Evolutionary conservation across 2,329 filamentous ascomycete genomes (phyloP), one percentile per base, ranked within the genome.

Genomic region (Exophiala aquamarina): DNA sequence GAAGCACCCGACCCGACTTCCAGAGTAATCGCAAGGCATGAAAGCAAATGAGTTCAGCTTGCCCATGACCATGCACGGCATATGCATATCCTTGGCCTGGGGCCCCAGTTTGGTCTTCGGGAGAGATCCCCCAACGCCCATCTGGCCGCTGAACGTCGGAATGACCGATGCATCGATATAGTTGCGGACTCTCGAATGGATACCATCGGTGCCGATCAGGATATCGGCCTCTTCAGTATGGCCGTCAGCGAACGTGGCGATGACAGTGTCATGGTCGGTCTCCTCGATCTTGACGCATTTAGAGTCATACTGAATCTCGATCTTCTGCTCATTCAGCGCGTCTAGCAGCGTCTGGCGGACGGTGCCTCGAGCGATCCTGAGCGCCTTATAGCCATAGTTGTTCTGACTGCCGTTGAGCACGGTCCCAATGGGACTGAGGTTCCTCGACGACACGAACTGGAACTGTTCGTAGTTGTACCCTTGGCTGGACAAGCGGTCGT

Each of bases 391-490:
- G 61, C 70, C 13, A 64, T 62, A 56, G 14, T 57, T 62, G 1
- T 55, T 48, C 26, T 63, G 53, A 0, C 65, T 59, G 20, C 75
- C 49, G 36, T 53, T 53, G 21, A 50, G 40, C 4, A 52, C 41
- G 1, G 48, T 50, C n/a, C 13, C 49, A 32, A 55, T 44, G 14
- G 11, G 45, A 17, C 37, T 39, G 21, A 51, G 70, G 34, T 72
- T 68, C 23, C 67, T 67, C 3, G 51, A 50, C 14, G 47, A 52
- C n/a, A 51, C 32, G 59, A 77, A 80, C 23, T 73, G 63, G 0
- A 81, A 66, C 1, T 65, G 64, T 3, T 78, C 70, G 47, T 80
- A 79, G 13, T 73, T 68, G 61, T 71, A 78, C 36, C 72, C 74
- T 13, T 71, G 65, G 0, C 64, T 51, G 4, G 64, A 61, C 38